Base-by-base conservation (phyloP, 352 stramenopile genomes). In the Phytopythium boreale region DNA sequence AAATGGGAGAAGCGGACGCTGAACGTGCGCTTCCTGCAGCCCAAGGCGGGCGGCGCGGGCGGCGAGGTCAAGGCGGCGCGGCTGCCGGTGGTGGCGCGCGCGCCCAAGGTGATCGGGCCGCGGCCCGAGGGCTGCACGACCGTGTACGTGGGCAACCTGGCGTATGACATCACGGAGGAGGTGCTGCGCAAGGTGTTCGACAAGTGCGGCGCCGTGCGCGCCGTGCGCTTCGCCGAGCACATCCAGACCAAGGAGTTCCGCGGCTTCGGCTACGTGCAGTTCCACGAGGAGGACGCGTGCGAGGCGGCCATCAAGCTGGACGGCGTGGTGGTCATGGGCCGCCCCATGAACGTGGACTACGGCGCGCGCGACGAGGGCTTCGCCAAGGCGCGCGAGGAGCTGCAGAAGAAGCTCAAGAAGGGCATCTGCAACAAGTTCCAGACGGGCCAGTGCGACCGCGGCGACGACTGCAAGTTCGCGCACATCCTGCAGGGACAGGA, bases 61-160 rank as follows among this genome's bases (percentile, higher is more conserved):
- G 52, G 24, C 8, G 50, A 46, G 14, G 39, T 4, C 15, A 55
- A 60, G 22, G 41, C 47, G 4, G 59, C 34, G 44, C 64, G 27
- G 4, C 31, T 51, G 26, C 59, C 56, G 11, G 39, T 63, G 4
- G 61, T 57, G 15, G 61, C 24, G 43, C 64, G 49, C 20, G 43
- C 50, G 1, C 64, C 66, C 8, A 89, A 91, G 59, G 76, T 84
- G 24, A 75, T 92, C 59, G 82, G 81, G 0, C 83, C 80, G 4
- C 75, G 81, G 46, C 94, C 94, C 0, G 74, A 93, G 53, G 81
- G 80, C 14, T 99, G 97, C 72, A 88, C 79, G 31, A 98, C 86
- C 17, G 68, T 99, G 14, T 98, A 98, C 76, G 93, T 98, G 4
- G 90, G 94, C 47, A 99, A 99, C 74, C 71, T 99, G 63, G 90